These are phyloP conservation scores for Diaporthe velutina DNA, from an alignment of 2,329 filamentous ascomycete genomes.

Conservation along the genomic window DNA sequence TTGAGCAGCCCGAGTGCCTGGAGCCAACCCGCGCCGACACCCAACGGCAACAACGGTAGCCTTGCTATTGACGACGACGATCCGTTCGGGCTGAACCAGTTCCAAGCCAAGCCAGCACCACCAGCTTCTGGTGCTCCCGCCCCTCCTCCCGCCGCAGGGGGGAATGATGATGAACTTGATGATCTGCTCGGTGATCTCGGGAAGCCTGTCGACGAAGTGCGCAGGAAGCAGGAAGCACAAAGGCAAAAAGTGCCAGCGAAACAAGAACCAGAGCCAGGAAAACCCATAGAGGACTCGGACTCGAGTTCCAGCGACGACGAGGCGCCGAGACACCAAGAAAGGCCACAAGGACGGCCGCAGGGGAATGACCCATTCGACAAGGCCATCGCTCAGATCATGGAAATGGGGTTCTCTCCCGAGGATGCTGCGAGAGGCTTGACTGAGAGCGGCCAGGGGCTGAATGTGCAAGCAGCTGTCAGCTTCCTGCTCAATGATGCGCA, in stretches of 20 bases:
- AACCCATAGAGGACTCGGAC: conserved; percentile 65
- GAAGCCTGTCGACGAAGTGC: conserved; percentile 74
- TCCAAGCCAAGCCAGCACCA: conserved; percentile 59
- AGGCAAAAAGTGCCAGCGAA: conserved; percentile 23
- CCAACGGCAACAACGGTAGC: conserved; percentile 46
- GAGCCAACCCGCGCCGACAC: conserved; percentile 51
- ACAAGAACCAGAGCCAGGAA: conserved; percentile 64
- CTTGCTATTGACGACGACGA: conserved; percentile 79
- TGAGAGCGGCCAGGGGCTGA: conserved; percentile 81
- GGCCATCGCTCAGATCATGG: conserved; percentile 88
- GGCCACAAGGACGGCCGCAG: conserved; percentile 47
- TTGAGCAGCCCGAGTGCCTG: conserved; percentile 68
- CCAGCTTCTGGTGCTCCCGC: conserved; percentile 44
- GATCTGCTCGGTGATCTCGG: conserved; percentile 76
- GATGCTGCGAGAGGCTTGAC: conserved; percentile 85
- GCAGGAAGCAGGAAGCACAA: conserved; percentile 53
- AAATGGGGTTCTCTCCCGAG: conserved; percentile 93
- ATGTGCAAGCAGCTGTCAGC: conserved; percentile 88
- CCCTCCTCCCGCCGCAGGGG: conserved; percentile 46
- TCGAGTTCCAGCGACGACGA: conserved; percentile 62
- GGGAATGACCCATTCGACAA: conserved; percentile 77
- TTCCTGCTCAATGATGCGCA: conserved; percentile 95
- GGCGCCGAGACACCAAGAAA: conserved; percentile 24
- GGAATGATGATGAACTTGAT: conserved; percentile 64
- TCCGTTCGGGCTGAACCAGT: conserved; percentile 83